Conservation (phyloP, 2,329 filamentous ascomycete species). For the Ophiostoma montium region DNA sequence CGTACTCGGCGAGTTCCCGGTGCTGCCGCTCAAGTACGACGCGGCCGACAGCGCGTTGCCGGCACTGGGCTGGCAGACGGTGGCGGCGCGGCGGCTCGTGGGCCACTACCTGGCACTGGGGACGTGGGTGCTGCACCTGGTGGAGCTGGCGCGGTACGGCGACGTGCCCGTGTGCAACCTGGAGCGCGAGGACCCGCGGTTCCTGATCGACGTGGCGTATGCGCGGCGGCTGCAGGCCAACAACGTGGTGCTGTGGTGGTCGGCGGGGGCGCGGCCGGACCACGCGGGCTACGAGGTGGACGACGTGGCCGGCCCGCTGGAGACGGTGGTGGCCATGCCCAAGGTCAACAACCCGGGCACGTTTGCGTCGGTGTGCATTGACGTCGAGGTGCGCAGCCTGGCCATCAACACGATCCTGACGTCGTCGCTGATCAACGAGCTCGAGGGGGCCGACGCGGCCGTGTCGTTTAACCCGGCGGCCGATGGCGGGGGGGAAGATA, state of each 20-base stretch:
- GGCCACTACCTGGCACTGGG: conserved; percentile 87
- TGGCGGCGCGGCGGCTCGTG: conserved; percentile 73
- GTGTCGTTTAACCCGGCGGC: conserved; percentile 66
- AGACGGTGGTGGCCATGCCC: conserved; percentile 72
- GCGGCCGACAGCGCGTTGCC: conserved; percentile 75
- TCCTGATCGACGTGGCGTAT: conserved; percentile 91
- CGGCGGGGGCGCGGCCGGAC: conserved; percentile 69
- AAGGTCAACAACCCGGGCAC: conserved; percentile 86
- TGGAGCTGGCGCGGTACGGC: conserved; percentile 77
- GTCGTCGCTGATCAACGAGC: conserved; percentile 89
- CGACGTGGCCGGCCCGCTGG: conserved; percentile 68
- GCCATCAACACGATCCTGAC: conserved; percentile 97
- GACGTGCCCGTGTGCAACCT: conserved; percentile 92
- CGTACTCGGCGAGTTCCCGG: conserved; percentile 66
- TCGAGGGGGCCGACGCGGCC: conserved; percentile 78
- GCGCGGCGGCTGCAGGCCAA: conserved; percentile 79
- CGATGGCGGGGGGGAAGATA: conserved; percentile 49
- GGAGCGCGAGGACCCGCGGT: conserved; percentile 84
- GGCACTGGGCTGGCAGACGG: conserved; percentile 84
- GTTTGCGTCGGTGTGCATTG: conserved; percentile 91
- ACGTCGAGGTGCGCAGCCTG: conserved; percentile 84
- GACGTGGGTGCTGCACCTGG: conserved; percentile 79
- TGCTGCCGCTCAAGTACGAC: conserved; percentile 69
- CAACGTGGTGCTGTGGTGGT: conserved; percentile 97
- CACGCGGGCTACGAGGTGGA: conserved; percentile 94